Percentiles rank a stretch among this genome's conserved stretches.
Conservation (phyloP, 257 asterid species). For the Prunella vulgaris region DNA sequence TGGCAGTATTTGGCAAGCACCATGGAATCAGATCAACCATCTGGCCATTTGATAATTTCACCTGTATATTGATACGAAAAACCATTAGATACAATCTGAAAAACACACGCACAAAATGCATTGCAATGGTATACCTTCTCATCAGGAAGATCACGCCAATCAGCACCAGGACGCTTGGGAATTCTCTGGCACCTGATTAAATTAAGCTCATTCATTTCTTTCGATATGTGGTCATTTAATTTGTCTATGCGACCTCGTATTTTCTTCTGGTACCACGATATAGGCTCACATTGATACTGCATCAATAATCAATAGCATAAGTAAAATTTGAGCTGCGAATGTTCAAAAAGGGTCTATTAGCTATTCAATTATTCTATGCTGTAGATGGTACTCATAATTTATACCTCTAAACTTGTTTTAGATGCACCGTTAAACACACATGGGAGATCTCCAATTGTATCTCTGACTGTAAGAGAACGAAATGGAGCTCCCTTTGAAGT, state of each 20-base stretch:
- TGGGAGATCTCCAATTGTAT: slow-evolving; percentile 95
- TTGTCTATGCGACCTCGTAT: slow-evolving; percentile 57
- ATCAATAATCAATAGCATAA: slow-evolving; percentile 20
- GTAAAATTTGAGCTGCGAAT: neutral
- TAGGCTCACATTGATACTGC: slow-evolving; percentile 75
- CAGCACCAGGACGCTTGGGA: slow-evolving; percentile 84
- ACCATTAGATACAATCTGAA: neutral
- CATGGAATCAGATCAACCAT: slow-evolving; percentile 90
- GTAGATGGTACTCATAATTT: neutral
- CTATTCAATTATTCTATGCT: neutral
- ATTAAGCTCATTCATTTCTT: slow-evolving; percentile 91
- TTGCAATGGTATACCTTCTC: slow-evolving; percentile 55
- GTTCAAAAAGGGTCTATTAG: neutral
- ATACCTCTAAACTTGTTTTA: slow-evolving; percentile 56
- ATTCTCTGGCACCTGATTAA: slow-evolving; percentile 77
- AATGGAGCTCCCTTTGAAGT: slow-evolving; percentile 86
- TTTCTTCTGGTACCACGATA: slow-evolving; percentile 86
- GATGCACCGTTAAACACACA: slow-evolving; percentile 85
- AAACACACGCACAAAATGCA: neutral
- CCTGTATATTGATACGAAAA: slow-evolving; percentile 36
- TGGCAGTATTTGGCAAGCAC: slow-evolving; percentile 96
- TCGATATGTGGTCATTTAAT: slow-evolving; percentile 68
- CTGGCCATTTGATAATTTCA: slow-evolving; percentile 77
- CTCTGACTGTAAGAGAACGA: slow-evolving; percentile 92
- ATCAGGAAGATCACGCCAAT: slow-evolving; percentile 95